A percentile compares a stretch with the other conserved stretches of the same genome.
phyloP scores from a whole-genome alignment of 1,284 basidiomycete genomes.

The Binderoboletus segoi region DNA sequence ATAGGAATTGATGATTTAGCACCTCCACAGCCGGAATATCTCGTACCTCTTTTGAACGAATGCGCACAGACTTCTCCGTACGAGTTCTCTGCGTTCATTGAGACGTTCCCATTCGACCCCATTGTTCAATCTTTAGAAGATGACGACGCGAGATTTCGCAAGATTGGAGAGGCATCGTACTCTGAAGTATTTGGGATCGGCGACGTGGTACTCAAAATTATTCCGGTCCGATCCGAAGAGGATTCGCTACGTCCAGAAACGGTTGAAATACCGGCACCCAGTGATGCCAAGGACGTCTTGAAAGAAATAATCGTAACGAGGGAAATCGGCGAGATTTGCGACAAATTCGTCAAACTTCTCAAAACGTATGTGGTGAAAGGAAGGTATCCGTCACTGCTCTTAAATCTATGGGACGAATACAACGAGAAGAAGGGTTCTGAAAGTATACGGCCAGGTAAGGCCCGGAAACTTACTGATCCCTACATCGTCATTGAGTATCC shows the following conservation, averaged over 20 bases:
- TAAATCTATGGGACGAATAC: constrained; percentile 88
- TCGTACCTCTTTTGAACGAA: constrained; percentile 63
- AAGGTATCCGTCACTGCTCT: constrained; percentile 75
- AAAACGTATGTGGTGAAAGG: constrained; percentile 87
- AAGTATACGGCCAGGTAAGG: constrained; percentile 81
- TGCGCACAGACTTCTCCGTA: constrained; percentile 66
- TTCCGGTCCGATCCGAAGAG: constrained; percentile 59
- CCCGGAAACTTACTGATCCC: not conserved
- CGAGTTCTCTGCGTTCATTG: constrained; percentile 79
- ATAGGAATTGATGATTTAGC: constrained; percentile 15
- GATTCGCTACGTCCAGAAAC: constrained; percentile 13
- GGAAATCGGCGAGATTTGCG: constrained; percentile 71
- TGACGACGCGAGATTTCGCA: constrained; percentile 53
- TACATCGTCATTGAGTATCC: constrained; percentile 7
- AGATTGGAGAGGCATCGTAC: constrained; percentile 96
- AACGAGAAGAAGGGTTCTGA: constrained; percentile 73
- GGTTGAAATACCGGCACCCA: constrained; percentile 65
- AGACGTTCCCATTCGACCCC: constrained; percentile 72
- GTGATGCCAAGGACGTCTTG: constrained; percentile 74
- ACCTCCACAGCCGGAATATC: constrained; percentile 46
- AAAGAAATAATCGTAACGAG: constrained; percentile 89
- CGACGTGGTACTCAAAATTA: constrained; percentile 84
- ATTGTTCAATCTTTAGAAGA: constrained; percentile 44
- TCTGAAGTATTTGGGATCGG: constrained; percentile 95
- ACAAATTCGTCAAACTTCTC: constrained; percentile 77